Conservation (phyloP, 306 rosid species). For the Pyrus communis region DNA sequence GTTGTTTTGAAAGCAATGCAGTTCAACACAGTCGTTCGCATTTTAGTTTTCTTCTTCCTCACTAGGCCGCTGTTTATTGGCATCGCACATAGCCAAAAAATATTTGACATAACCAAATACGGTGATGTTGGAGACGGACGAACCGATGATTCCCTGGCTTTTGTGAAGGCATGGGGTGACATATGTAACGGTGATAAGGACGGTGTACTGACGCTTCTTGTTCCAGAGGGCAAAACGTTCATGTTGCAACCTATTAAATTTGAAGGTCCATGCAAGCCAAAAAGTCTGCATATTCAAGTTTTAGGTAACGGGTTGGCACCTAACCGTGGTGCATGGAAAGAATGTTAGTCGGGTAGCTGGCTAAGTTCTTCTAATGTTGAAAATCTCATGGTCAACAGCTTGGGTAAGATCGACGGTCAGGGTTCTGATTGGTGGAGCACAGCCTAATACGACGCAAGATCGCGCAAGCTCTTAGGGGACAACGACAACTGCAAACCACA, state of each 20-base stretch:
- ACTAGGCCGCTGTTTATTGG: not conserved
- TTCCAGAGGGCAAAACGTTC: not conserved
- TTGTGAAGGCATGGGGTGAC: conserved; percentile 20
- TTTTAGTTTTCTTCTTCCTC: too few species aligned
- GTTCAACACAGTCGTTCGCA: not conserved
- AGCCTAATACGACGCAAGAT: not conserved
- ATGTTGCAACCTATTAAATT: not conserved
- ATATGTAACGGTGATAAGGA: conserved; percentile 15
- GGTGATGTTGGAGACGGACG: not conserved
- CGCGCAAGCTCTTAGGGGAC: not conserved
- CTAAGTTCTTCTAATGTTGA: not conserved
- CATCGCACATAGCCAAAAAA: not conserved
- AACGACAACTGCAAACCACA: not conserved
- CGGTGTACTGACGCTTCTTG: not conserved
- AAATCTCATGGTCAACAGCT: not conserved
- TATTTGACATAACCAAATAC: not conserved
- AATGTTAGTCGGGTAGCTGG: not conserved
- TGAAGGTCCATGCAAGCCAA: conserved; percentile 28
- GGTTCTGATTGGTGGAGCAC: not conserved
- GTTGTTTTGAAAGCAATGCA: not conserved
- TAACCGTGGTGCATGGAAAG: not conserved
- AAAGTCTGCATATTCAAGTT: not conserved
- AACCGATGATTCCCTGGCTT: conserved; percentile 19
- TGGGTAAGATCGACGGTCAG: not conserved
- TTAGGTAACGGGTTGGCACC: not conserved